These are phyloP conservation scores for Globisporangium cystogenes DNA, from an alignment of 352 stramenopile genomes.

Conservation along the genomic window DNA sequence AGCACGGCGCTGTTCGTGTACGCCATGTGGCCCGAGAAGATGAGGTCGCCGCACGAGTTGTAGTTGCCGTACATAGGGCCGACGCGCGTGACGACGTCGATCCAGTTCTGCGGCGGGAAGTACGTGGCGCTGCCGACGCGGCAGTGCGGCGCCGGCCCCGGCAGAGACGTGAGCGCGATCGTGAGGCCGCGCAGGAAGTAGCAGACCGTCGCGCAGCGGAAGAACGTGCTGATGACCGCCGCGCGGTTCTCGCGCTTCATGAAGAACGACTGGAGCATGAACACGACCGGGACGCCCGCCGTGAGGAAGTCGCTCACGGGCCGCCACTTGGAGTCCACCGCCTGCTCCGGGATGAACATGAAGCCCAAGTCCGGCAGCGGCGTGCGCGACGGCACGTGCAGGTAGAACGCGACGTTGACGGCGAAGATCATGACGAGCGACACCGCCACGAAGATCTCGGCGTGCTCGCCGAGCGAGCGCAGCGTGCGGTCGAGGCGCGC, in stretches of 20 bases:
- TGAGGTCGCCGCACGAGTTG: conserved; percentile 73
- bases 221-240: conserved; percentile 49
- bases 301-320: conserved; percentile 68
- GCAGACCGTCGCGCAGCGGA: conserved; percentile 59
- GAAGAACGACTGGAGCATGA: conserved; percentile 45
- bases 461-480: conserved; percentile 40
- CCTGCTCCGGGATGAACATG: conserved; percentile 64
- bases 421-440: conserved; percentile 63
- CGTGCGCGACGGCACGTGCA: conserved; percentile 50
- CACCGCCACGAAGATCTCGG: conserved; percentile 63
- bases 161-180: conserved; percentile 62
- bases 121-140: conserved; percentile 40
- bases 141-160: conserved; percentile 65
- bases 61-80: conserved; percentile 68
- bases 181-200: conserved; percentile 70
- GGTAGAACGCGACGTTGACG: conserved; percentile 68
- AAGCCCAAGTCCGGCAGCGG: conserved; percentile 71
- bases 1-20: conserved; percentile 67
- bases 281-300: conserved; percentile 45
- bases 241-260: conserved; percentile 49
- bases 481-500: conserved; percentile 32
- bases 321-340: conserved; percentile 45
- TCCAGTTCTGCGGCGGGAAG: conserved; percentile 54
- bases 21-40: conserved; percentile 74
- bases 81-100: conserved; percentile 70